Percentiles rank a stretch among this genome's conserved stretches.
Evolutionary conservation across 2,329 filamentous ascomycete species (phyloP).

Genomic region (Calonectria henricotiae): DNA sequence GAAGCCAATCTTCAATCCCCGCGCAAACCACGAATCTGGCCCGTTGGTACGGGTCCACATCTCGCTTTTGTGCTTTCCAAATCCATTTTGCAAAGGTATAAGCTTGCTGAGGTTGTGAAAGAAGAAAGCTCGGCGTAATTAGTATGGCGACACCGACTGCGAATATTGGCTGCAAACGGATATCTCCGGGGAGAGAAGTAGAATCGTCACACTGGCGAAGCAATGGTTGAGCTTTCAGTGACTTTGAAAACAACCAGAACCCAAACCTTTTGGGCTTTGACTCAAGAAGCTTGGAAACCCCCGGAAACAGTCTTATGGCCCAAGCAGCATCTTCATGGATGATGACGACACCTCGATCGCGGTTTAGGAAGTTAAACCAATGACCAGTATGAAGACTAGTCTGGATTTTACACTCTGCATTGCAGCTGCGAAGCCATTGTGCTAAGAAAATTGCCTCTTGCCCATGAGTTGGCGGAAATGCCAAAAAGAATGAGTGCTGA

Average conservation of each 20-base stretch:
- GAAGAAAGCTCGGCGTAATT: slow-evolving; percentile 63
- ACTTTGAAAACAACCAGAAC: slow-evolving; percentile 63
- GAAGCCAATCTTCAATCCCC: slow-evolving; percentile 53
- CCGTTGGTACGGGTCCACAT: slow-evolving; percentile 31
- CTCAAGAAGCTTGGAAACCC: slow-evolving; percentile 57
- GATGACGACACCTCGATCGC: slow-evolving; percentile 58
- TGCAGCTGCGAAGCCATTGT: slow-evolving; percentile 63
- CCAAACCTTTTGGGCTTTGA: slow-evolving; percentile 49
- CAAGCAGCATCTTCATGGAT: slow-evolving; percentile 64
- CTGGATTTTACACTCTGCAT: slow-evolving; percentile 62
- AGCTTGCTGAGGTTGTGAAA: slow-evolving; percentile 58
- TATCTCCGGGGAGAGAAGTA: slow-evolving; percentile 39
- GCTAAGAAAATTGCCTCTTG: slow-evolving; percentile 60
- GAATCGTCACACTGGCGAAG: slow-evolving; percentile 35
- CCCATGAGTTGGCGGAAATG: slow-evolving; percentile 63
- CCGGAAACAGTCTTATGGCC: slow-evolving; percentile 61
- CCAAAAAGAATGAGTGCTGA: slow-evolving; percentile 63
- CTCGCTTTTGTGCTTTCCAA: slow-evolving; percentile 46
- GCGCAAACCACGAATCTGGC: slow-evolving; percentile 55
- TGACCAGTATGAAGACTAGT: slow-evolving; percentile 62
- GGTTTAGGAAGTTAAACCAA: slow-evolving; percentile 64
- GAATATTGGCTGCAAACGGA: slow-evolving; percentile 55
- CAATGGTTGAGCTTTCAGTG: slow-evolving; percentile 45
- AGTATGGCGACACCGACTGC: slow-evolving; percentile 56
- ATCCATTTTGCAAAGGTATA: slow-evolving; percentile 59